phyloP scores from a whole-genome alignment of 2,329 filamentous ascomycete genomes.

The Fusarium staphyleae region DNA sequence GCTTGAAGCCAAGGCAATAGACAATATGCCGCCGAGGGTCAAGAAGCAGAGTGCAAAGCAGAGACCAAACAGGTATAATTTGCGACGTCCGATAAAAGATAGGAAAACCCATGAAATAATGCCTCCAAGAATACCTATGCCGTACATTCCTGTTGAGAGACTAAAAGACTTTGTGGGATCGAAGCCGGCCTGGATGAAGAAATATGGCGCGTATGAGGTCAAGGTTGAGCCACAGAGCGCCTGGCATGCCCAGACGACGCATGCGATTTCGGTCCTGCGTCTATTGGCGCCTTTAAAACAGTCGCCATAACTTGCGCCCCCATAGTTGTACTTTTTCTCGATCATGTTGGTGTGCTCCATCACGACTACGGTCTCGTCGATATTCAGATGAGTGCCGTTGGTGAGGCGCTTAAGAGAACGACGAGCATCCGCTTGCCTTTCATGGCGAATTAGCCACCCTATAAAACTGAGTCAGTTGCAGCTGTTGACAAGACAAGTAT shows the following conservation, averaged over 20 bases:
- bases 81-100: conserved; percentile 49
- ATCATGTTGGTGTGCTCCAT: conserved; percentile 53
- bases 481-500: neutral
- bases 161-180: conserved; percentile 47
- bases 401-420: conserved; percentile 43
- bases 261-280: conserved; percentile 42
- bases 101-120: conserved; percentile 51
- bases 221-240: conserved; percentile 37
- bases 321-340: conserved; percentile 49
- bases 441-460: conserved; percentile 50
- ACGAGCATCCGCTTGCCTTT: conserved; percentile 44
- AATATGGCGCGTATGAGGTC: conserved; percentile 46
- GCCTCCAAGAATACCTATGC: conserved; percentile 51
- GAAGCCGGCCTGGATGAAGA: conserved; percentile 53
- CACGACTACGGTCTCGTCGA: conserved; percentile 54
- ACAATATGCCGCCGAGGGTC: conserved; percentile 50
- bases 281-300: conserved; percentile 37
- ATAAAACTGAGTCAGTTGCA: neutral
- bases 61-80: conserved; percentile 50
- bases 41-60: conserved; percentile 43
- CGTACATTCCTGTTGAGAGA: conserved; percentile 50
- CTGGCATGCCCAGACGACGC: conserved; percentile 40
- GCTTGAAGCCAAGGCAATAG: conserved; percentile 42
- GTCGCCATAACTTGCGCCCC: conserved; percentile 41
- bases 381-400: conserved; percentile 42